These are phyloP conservation scores for Xylaria arbuscula DNA, from an alignment of 2,329 filamentous ascomycete genomes.

Conservation along the genomic window DNA sequence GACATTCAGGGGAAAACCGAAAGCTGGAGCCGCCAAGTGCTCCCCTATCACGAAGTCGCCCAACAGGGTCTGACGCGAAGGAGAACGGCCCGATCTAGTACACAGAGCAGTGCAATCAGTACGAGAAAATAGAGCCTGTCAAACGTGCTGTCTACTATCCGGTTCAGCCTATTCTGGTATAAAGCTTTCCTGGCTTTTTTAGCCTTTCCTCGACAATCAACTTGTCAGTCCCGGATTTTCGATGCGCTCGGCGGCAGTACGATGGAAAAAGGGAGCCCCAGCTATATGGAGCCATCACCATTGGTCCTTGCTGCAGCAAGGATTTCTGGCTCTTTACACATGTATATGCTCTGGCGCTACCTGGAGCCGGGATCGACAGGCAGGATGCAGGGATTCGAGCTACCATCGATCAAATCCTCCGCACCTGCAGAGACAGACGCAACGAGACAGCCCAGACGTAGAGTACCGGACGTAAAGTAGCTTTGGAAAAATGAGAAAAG, in stretches of 20 bases:
- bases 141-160: conserved; percentile 29
- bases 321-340: conserved; percentile 41
- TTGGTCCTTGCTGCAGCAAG: conserved; percentile 40
- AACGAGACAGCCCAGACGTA: conserved; percentile 20
- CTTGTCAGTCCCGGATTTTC: conserved; percentile 30
- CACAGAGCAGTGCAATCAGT: conserved; percentile 14
- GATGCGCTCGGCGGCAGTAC: conserved; percentile 31
- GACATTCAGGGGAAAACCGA: conserved; percentile 10
- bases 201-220: conserved; percentile 30
- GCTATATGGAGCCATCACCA: conserved; percentile 32
- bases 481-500: conserved; percentile 42
- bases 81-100: conserved; percentile 29
- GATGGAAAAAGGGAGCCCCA: conserved; percentile 27
- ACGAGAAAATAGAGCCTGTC: conserved; percentile 22
- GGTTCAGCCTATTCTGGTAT: conserved; percentile 37
- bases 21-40: conserved; percentile 20
- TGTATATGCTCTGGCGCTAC: conserved; percentile 43
- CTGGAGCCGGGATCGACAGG: conserved; percentile 47
- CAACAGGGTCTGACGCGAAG: conserved; percentile 22
- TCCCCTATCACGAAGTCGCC: conserved; percentile 6
- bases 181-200: conserved; percentile 32
- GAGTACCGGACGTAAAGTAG: conserved; percentile 39
- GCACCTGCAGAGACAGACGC: conserved; percentile 31
- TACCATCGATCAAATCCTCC: conserved; percentile 39
- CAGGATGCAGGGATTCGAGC: conserved; percentile 43